Evolutionary conservation across 2,329 filamentous ascomycete genomes (phyloP), one percentile per base, ranked within the genome.

Genomic region (Trichophyton schoenleinii): DNA sequence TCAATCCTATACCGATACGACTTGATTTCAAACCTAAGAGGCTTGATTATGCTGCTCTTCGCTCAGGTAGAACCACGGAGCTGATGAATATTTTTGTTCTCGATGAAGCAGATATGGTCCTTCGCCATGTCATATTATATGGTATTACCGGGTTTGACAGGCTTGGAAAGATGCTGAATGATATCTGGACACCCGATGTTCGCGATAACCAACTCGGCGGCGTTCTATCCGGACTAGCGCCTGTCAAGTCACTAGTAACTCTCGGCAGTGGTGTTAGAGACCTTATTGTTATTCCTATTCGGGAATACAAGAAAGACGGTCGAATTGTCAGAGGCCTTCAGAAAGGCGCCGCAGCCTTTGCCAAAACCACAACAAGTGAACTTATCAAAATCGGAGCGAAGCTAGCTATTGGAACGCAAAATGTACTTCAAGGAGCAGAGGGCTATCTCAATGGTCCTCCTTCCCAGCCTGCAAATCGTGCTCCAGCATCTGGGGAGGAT

Each of bases 71-170:
- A 66, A 97, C 94, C 0, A 95, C 90, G 0, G 94, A 99, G 72
- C 95, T 99, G 69, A 97, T 97, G 91, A 99, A 99, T 73, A 96
- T 99, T 71, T 82, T 99, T 65, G 88, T 92, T 13, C 82, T 99
- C 0, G 94, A 99, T 67, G 87, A 89, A 66, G 86, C 94, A 1
- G 86, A 92, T 63, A 88, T 99, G 81, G 83, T 87, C 5, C 81
- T 99, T 60, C 84, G 88, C 11, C 91, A 92, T 71, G 88, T 89
- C 28, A 97, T 99, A 67, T 84, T 97, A 41, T 96, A 97, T 67
- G 94, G 95, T 31, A 83, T 96, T 0, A 85, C 85, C 6, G 94
- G 94, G 0, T 96, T 97, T 67, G 91, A 97, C 67, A 86, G 88
- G 58, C 81, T 99, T 1, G 91, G 94, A 60, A 84, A 91, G 72